A percentile compares a stretch with the other conserved stretches of the same genome.
Conservation (phyloP, 345 rosid genomes). For the Pseudoturritis turrita region DNA sequence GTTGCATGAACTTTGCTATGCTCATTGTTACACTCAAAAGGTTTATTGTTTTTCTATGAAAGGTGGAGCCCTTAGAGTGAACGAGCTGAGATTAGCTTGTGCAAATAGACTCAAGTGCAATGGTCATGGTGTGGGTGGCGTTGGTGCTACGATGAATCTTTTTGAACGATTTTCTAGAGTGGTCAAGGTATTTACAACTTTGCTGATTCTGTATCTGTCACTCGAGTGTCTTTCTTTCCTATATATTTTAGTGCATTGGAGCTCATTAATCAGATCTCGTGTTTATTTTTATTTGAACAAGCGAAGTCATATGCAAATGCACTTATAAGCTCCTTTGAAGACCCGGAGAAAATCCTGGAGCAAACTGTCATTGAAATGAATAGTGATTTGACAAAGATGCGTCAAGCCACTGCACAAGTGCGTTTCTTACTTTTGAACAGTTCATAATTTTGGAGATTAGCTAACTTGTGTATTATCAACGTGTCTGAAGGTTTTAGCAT, state of each 20-base stretch:
- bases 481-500: constrained; percentile 59
- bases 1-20: neutral
- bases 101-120: constrained; percentile 39
- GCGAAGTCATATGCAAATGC: constrained; percentile 74
- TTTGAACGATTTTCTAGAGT: constrained; percentile 73
- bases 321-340: constrained; percentile 59
- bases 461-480: constrained; percentile 7
- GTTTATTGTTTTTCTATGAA: neutral
- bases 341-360: constrained; percentile 75
- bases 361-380: constrained; percentile 78
- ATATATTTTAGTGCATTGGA: neutral
- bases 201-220: neutral
- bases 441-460: neutral
- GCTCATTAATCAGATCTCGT: neutral
- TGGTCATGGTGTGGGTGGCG: constrained; percentile 46
- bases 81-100: constrained; percentile 37
- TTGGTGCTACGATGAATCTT: constrained; percentile 55
- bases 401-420: constrained; percentile 84
- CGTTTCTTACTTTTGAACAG: neutral
- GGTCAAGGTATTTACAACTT: constrained; percentile 44
- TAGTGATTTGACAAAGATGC: constrained; percentile 68
- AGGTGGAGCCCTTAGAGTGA: constrained; percentile 33
- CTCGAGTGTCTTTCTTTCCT: neutral
- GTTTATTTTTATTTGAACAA: constrained; percentile 5
- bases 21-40: neutral